A percentile compares a stretch with the other conserved stretches of the same genome.
phyloP scores from a whole-genome alignment of 2,329 filamentous ascomycete species.

The Arthrobotrys entomopaga region DNA sequence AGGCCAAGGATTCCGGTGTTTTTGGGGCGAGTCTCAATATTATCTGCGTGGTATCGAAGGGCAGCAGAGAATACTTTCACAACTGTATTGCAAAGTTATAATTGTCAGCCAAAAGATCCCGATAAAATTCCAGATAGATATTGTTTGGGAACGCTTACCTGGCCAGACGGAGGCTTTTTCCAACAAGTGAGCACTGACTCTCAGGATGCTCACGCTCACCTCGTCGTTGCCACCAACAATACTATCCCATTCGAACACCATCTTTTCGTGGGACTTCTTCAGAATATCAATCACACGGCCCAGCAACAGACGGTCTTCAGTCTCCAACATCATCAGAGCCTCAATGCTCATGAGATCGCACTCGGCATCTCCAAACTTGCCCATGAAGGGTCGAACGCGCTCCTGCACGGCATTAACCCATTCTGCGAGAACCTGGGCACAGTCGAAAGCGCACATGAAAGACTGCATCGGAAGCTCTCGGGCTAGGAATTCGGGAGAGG shows the following conservation, averaged over 20 bases:
- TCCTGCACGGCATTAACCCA: slow-evolving; percentile 95
- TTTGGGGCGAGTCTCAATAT: slow-evolving; percentile 58
- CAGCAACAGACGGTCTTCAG: slow-evolving; percentile 87
- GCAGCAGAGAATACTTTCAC: slow-evolving; percentile 56
- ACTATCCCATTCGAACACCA: slow-evolving; percentile 64
- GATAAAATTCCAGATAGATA: not conserved
- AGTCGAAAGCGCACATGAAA: slow-evolving; percentile 92
- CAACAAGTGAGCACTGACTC: slow-evolving; percentile 85
- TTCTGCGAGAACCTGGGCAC: slow-evolving; percentile 90
- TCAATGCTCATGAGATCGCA: slow-evolving; percentile 83
- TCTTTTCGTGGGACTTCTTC: slow-evolving; percentile 79
- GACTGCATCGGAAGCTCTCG: slow-evolving; percentile 89
- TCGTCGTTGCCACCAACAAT: slow-evolving; percentile 68
- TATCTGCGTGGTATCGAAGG: slow-evolving; percentile 59
- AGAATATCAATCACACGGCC: slow-evolving; percentile 84
- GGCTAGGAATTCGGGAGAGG: slow-evolving; percentile 81
- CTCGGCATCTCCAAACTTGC: slow-evolving; percentile 83
- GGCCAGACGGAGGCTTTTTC: slow-evolving; percentile 93
- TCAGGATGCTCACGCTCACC: slow-evolving; percentile 84
- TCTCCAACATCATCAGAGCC: slow-evolving; percentile 87
- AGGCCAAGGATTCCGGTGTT: slow-evolving; percentile 44
- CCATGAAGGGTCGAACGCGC: slow-evolving; percentile 87
- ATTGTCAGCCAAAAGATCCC: not conserved
- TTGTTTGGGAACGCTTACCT: slow-evolving; percentile 67
- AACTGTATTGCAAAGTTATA: slow-evolving; percentile 10